Conservation (phyloP, 75 land plant species). For the Pinus tabuliformis region DNA sequence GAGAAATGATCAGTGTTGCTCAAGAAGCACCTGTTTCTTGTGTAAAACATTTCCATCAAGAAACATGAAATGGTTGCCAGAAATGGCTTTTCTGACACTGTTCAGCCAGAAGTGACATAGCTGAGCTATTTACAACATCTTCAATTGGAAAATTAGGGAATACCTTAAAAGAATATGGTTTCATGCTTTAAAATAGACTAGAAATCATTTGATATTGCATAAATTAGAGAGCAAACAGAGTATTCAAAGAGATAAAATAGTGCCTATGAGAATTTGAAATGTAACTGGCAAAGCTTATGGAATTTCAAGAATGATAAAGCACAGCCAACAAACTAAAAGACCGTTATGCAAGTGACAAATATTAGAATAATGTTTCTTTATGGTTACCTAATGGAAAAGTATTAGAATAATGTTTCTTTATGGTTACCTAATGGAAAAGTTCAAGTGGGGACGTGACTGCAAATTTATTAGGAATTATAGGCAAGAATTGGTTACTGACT, state of each 20-base stretch:
- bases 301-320: neutral
- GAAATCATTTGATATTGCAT: neutral
- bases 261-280: neutral
- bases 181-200: neutral
- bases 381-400: neutral
- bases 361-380: neutral
- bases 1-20: no score
- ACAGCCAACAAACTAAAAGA: neutral
- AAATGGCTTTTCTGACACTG: no score
- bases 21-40: no score
- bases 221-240: neutral
- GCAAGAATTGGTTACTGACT: constrained; percentile 1
- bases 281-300: neutral
- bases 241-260: neutral
- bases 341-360: neutral
- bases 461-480: neutral
- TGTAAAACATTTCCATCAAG: no score
- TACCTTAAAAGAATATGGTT: no score
- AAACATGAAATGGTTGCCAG: no score
- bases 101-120: no score
- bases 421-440: neutral
- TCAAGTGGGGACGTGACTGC: neutral
- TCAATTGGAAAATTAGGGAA: no score
- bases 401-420: neutral
- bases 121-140: no score